Conservation (phyloP, 345 rosid species). For the Eutrema yunnanense region DNA sequence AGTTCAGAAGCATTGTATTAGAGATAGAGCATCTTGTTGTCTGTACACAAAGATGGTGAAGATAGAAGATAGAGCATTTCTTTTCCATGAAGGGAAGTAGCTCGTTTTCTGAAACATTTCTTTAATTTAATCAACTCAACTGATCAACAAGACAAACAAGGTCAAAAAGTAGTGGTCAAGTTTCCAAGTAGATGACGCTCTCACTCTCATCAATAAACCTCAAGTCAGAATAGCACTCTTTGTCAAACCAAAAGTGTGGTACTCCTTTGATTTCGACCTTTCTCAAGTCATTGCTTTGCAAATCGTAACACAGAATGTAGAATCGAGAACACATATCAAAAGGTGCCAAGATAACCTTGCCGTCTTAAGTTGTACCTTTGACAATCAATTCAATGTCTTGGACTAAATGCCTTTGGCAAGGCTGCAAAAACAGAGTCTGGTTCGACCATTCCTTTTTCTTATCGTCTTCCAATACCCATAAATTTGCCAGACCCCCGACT, state of each 20-base stretch:
- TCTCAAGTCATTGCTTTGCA: too few relatives aligned
- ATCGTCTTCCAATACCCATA: not conserved
- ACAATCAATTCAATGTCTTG: not conserved
- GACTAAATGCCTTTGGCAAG: conserved; percentile 10
- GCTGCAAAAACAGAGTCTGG: not conserved
- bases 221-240: conserved; percentile 1
- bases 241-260: not conserved
- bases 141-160: too few relatives aligned
- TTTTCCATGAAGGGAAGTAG: not conserved
- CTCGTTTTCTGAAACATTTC: too few relatives aligned
- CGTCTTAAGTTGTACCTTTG: conserved; percentile 1
- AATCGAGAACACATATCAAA: not conserved
- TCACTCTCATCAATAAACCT: not conserved
- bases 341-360: not conserved
- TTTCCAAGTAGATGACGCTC: not conserved
- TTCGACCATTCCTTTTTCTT: not conserved
- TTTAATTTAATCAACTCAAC: not conserved
- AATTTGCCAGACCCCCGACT: not conserved
- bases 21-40: too few relatives aligned
- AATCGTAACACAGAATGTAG: not conserved
- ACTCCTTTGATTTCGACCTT: conserved; percentile 1
- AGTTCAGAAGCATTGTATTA: too few relatives aligned
- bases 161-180: not conserved
- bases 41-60: too few relatives aligned
- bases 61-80: too few relatives aligned